Conservation (phyloP, 2,329 filamentous ascomycete species). For the Penicillium sp. region DNA sequence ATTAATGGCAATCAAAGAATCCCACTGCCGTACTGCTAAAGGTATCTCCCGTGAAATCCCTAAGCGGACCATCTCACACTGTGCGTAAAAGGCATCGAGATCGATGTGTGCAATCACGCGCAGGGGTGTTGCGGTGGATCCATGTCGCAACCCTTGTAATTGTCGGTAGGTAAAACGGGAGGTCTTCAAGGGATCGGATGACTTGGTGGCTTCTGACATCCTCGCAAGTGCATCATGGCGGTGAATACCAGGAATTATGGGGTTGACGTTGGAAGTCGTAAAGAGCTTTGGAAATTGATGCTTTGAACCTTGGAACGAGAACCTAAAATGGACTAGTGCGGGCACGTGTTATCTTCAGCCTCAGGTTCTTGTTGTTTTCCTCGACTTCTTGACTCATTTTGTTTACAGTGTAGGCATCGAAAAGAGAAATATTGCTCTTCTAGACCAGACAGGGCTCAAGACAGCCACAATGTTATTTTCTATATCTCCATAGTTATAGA, state of each 20-base stretch:
- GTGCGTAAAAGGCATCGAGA: constrained; percentile 95
- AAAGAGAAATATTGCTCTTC: neutral
- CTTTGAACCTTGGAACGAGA: constrained; percentile 9
- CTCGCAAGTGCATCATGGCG: constrained; percentile 21
- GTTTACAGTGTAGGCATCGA: neutral
- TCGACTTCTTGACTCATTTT: neutral
- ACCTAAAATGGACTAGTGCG: constrained; percentile 16
- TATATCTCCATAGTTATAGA: neutral
- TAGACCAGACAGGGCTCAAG: neutral
- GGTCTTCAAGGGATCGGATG: constrained; percentile 31
- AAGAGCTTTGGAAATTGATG: neutral
- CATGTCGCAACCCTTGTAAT: constrained; percentile 71
- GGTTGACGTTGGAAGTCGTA: constrained; percentile 1
- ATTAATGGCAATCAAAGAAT: constrained; percentile 92
- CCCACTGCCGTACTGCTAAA: constrained; percentile 93
- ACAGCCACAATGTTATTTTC: neutral
- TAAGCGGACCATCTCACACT: constrained; percentile 90
- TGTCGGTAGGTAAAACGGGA: constrained; percentile 86
- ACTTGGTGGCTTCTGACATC: constrained; percentile 46
- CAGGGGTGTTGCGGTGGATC: constrained; percentile 70
- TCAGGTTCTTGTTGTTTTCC: constrained; percentile 11
- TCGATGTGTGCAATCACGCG: constrained; percentile 89
- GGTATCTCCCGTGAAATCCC: constrained; percentile 72
- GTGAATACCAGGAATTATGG: neutral
- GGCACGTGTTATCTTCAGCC: constrained; percentile 14